Base-by-base conservation (phyloP, 179 eudicot species). In the Drosera spatulata region DNA sequence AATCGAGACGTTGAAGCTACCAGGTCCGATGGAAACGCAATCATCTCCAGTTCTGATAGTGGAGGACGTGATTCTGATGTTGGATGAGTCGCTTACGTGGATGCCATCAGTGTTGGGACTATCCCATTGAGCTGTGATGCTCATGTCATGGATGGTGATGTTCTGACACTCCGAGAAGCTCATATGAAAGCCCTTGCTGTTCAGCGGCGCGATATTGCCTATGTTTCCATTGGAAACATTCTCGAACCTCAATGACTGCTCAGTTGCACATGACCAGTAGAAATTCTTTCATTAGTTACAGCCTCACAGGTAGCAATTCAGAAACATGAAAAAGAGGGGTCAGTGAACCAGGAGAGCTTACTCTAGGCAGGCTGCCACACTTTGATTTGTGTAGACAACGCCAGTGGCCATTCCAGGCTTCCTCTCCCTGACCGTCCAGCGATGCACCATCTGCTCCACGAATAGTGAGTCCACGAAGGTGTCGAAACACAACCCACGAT, bases 61-160 rank as follows among this genome's bases (percentile, higher is more conserved):
- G 0, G 61, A 56, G 22, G 44, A 33, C 1, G 45, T 2, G 7
- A 64, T 56, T 3, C 3, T 63, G 59, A 63, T 63, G 22, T 55
- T 54, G 1, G 54, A 2, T 2, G 61, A 56, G 14, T 43, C 41
- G 13, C 61, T 33, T 2, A 64, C 37, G 56, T 56, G 61, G 45
- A 64, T 48, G 46, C 68, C 68, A 39, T 64, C 68, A 0, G 68
- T 64, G 50, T 64, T 64, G 3, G 68, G 68, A 33, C 68, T 64
- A 42, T 57, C 41, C 48, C 61, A 39, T 5, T 61, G 68, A 48
- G 68, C 55, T n/a, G 13, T 13, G 15, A 64, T 56, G 46, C 49
- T 4, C 8, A 64, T 15, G 40, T 56, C 56, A 3, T 41, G 4
- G 10, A 56, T 33, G 5, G 12, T 41, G 13, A 64, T 39, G 56